Conservation (phyloP, 2,329 filamentous ascomycete genomes). For the Rutstroemia sp. region DNA sequence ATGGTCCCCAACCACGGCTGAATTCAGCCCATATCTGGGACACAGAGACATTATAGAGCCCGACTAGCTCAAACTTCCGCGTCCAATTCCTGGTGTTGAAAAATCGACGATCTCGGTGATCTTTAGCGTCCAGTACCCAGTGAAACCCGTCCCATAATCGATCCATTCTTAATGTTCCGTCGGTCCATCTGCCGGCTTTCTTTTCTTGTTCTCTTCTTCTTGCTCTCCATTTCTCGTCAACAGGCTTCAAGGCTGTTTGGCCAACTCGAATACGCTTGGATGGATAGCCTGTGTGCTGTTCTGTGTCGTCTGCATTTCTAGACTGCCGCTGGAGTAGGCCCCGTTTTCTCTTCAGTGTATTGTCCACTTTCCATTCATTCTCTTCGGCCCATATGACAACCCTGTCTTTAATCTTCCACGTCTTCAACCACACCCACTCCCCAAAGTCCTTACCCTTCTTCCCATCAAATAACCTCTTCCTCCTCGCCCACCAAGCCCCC, state of each 20-base stretch:
- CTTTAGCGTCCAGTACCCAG: conserved; percentile 18
- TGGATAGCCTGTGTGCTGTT: conserved; percentile 3
- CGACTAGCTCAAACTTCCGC: not conserved
- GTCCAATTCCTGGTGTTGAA: not conserved
- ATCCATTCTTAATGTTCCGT: conserved; percentile 17
- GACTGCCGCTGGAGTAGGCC: not conserved
- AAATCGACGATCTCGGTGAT: conserved; percentile 3
- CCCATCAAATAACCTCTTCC: conserved; percentile 11
- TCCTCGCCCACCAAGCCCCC: conserved; percentile 14
- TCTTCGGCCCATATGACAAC: conserved; percentile 1
- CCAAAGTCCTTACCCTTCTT: conserved; percentile 11
- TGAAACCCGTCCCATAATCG: conserved; percentile 20
- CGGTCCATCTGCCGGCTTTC: conserved; percentile 22
- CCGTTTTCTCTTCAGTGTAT: conserved; percentile 1
- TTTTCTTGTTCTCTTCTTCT: conserved; percentile 18
- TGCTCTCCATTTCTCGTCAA: conserved; percentile 16
- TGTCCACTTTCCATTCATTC: not conserved
- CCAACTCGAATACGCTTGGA: conserved; percentile 13
- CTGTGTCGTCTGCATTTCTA: not conserved
- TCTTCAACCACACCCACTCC: conserved; percentile 6
- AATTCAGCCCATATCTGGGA: not conserved
- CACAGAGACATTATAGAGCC: not conserved
- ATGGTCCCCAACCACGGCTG: conserved; percentile 1
- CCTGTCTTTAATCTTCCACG: conserved; percentile 1
- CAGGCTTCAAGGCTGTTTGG: conserved; percentile 9